Base-by-base conservation (phyloP, 805 yeast species). In the Candida wancherniae region DNA sequence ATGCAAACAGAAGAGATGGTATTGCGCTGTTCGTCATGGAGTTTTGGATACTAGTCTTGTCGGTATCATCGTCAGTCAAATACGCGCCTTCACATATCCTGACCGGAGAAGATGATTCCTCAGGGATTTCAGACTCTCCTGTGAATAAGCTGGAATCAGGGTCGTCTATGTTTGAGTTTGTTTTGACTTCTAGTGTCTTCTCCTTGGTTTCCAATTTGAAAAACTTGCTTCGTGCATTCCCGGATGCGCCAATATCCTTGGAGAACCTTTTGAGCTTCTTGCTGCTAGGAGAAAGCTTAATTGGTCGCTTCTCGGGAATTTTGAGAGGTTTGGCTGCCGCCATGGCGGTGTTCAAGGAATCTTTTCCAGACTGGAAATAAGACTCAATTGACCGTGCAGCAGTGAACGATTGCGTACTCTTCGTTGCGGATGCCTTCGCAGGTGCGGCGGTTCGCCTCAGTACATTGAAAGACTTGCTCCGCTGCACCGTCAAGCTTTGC, bases 121-220 rank as follows among this genome's bases (percentile, higher is more conserved):
- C 64, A 1, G 64, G 50, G 12, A 58, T 42, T 20, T 59, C 63
- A 2, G 63, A 58, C 25, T 59, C 63, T 6, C 58, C 58, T 5
- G 47, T 35, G 6, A 40, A 15, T 18, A 37, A 34, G 17, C 50
- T 43, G 14, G 39, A 30, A 24, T 46, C 48, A 9, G 35, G 34
- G 4, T 26, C 32, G 17, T 19, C 24, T 20, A 22, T 28, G 10
- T 14, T 15, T 4, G 31, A n/a, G n/a, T n/a, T n/a, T n/a, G n/a
- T n/a, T n/a, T n/a, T n/a, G n/a, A n/a, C n/a, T n/a, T n/a, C n/a
- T n/a, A n/a, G n/a, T n/a, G n/a, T n/a, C n/a, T n/a, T n/a, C n/a
- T n/a, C n/a, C n/a, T n/a, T n/a, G n/a, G n/a, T n/a, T n/a, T n/a
- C n/a, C n/a, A 24, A n/a, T 3, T 19, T 17, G 26, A 44, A 44